Percentiles rank a stretch among this genome's conserved stretches.
These are phyloP conservation scores for Oehlia diaphana DNA, from an alignment of 192 early-diverging fungal genomes.

Conservation along the genomic window DNA sequence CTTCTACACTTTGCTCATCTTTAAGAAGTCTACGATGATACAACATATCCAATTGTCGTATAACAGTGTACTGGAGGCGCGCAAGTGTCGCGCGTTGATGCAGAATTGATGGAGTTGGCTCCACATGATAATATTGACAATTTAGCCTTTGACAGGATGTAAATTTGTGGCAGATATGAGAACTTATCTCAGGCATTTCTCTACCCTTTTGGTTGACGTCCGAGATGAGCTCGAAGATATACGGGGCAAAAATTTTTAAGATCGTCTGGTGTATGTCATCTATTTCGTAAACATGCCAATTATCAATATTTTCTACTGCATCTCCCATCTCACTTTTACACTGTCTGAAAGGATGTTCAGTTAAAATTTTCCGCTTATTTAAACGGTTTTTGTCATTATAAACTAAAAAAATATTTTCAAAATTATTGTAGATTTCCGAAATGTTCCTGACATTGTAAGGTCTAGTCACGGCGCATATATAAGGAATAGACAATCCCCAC, in stretches of 20 bases:
- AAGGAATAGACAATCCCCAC: neutral
- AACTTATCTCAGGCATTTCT: neutral
- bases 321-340: neutral
- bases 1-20: neutral
- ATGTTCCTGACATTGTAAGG: neutral
- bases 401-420: conserved; percentile 12
- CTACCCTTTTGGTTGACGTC: neutral
- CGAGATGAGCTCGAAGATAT: conserved; percentile 16
- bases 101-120: neutral
- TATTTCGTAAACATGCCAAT: conserved; percentile 7
- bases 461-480: neutral
- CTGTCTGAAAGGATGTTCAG: neutral
- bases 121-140: neutral
- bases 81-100: conserved; percentile 1
- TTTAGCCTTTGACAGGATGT: neutral
- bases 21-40: neutral
- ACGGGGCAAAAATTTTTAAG: neutral
- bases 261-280: neutral
- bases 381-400: neutral
- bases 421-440: neutral
- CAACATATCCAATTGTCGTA: neutral
- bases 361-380: neutral
- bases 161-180: conserved; percentile 9
- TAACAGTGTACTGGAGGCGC: conserved; percentile 3
- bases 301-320: neutral